Conservation (phyloP, 345 rosid species). For the Dovyalis caffra region DNA sequence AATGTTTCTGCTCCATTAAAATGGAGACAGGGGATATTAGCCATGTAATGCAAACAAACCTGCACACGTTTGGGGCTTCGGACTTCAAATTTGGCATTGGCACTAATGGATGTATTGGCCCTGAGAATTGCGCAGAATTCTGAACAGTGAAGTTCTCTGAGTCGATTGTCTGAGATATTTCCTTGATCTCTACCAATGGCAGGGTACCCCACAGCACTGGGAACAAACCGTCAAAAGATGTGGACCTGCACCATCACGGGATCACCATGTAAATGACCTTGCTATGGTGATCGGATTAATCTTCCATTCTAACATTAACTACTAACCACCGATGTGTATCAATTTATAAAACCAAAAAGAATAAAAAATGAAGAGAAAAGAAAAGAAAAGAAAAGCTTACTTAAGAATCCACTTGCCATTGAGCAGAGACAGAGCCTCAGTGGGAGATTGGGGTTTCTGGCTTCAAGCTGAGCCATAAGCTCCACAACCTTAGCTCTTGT, state of each 20-base stretch:
- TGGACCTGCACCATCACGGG: slow-evolving; percentile 49
- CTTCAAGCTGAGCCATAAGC: slow-evolving; percentile 81
- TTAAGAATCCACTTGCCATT: slow-evolving; percentile 93
- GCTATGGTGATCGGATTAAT: not conserved
- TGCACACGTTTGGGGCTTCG: slow-evolving; percentile 89
- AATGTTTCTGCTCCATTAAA: too few species aligned
- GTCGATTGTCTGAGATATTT: slow-evolving; percentile 90
- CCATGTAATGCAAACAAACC: too few species aligned
- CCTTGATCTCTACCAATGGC: slow-evolving; percentile 68
- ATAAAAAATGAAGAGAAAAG: too few species aligned
- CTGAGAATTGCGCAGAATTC: slow-evolving; percentile 68
- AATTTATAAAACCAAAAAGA: too few species aligned
- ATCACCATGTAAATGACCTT: not conserved
- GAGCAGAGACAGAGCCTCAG: slow-evolving; percentile 72
- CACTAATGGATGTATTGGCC: slow-evolving; percentile 74
- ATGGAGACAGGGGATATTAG: not conserved
- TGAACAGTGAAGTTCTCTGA: slow-evolving; percentile 74
- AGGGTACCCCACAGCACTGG: slow-evolving; percentile 67
- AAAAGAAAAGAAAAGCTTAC: slow-evolving; percentile 46
- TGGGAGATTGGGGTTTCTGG: slow-evolving; percentile 81
- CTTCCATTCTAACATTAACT: not conserved
- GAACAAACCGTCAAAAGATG: slow-evolving; percentile 71
- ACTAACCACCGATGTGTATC: too few species aligned
- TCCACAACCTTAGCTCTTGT: slow-evolving; percentile 87
- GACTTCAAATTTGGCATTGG: slow-evolving; percentile 87